phyloP scores from a whole-genome alignment of 768 basidiomycete species.

The Myochromella boudieri region DNA sequence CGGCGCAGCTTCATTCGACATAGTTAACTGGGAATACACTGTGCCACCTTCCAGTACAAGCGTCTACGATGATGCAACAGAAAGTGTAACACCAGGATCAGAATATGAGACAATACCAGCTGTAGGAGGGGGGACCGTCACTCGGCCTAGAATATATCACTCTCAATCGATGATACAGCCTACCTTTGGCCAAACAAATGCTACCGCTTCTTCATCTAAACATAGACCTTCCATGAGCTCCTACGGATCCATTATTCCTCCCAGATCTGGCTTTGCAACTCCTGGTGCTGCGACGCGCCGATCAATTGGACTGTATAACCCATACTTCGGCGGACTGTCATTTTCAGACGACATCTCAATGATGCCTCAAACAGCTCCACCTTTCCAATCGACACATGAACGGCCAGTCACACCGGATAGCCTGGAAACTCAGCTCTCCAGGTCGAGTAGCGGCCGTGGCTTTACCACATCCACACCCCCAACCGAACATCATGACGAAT shows the following conservation, averaged over 20 bases:
- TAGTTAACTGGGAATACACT: constrained; percentile 70
- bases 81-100: constrained; percentile 31
- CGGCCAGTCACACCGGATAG: constrained; percentile 52
- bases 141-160: constrained; percentile 82
- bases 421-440: constrained; percentile 47
- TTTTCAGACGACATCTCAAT: constrained; percentile 1
- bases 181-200: constrained; percentile 25
- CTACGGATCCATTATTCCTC: constrained; percentile 11
- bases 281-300: constrained; percentile 26
- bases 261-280: constrained; percentile 23
- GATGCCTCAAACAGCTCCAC: constrained; percentile 17
- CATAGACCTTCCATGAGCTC: constrained; percentile 16
- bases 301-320: constrained; percentile 20
- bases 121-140: constrained; percentile 86
- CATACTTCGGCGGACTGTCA: constrained; percentile 23
- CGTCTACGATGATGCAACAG: constrained; percentile 34
- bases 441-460: constrained; percentile 44
- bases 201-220: constrained; percentile 18
- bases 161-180: constrained; percentile 76
- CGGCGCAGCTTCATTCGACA: constrained; percentile 52
- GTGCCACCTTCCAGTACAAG: constrained; percentile 48
- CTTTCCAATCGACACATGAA: constrained; percentile 18
- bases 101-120: constrained; percentile 90
- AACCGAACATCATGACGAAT: constrained; percentile 29
- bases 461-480: constrained; percentile 48